Evolutionary conservation across 805 yeast species (phyloP).

Genomic region (Candida chilensis): DNA sequence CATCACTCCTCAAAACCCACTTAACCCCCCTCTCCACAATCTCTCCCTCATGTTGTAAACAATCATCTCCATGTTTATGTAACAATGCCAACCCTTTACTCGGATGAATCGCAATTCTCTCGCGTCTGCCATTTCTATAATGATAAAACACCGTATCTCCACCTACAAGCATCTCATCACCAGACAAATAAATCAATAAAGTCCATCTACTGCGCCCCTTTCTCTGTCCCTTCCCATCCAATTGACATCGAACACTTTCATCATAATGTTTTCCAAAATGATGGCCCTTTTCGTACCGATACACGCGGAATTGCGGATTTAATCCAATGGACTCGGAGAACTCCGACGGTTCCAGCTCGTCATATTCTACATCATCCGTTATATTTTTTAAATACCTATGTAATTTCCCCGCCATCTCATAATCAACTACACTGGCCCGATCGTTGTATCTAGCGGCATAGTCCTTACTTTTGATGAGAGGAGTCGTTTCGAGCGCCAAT

Average conservation of each 20-base stretch:
- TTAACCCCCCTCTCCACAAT: slow-evolving; percentile 41
- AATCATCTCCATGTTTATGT: slow-evolving; percentile 61
- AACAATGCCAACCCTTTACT: slow-evolving; percentile 45
- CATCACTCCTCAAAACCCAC: slow-evolving; percentile 58
- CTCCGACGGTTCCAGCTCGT: slow-evolving; percentile 12
- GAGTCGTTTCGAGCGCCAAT: slow-evolving; percentile 34
- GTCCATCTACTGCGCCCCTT: slow-evolving; percentile 50
- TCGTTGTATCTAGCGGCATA: slow-evolving; percentile 55
- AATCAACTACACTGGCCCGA: slow-evolving; percentile 31
- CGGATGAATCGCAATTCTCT: slow-evolving; percentile 32
- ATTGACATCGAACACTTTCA: slow-evolving; percentile 34
- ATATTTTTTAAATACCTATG: slow-evolving; percentile 31
- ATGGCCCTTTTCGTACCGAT: slow-evolving; percentile 47
- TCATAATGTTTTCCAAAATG: slow-evolving; percentile 56
- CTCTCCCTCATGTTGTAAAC: slow-evolving; percentile 51
- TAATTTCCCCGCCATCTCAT: slow-evolving; percentile 20
- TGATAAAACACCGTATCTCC: slow-evolving; percentile 51
- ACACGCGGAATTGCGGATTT: slow-evolving; percentile 47
- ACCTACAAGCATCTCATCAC: slow-evolving; percentile 45
- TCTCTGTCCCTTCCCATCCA: slow-evolving; percentile 6
- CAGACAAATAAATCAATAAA: slow-evolving; percentile 44
- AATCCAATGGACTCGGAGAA: slow-evolving; percentile 35
- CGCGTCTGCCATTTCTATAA: too few species aligned
- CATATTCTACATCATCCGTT: slow-evolving; percentile 15
- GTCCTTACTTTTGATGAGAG: slow-evolving; percentile 33